These are phyloP conservation scores for Lyophyllum decastes DNA, from an alignment of 768 basidiomycete genomes.

Conservation along the genomic window DNA sequence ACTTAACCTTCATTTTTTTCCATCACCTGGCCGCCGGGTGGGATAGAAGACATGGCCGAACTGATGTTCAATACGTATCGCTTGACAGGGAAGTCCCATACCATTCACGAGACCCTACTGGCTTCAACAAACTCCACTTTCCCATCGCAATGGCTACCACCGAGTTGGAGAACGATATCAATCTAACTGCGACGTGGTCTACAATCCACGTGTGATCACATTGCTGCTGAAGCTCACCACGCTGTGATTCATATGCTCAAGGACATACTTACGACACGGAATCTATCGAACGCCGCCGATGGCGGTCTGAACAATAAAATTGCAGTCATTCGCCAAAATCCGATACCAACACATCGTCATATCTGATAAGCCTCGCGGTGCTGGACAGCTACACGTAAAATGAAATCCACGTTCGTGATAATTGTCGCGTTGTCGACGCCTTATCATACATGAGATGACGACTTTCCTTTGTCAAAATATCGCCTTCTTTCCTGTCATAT, in stretches of 20 bases:
- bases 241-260: background rate
- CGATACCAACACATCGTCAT: background rate
- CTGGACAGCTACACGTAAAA: slow-evolving; percentile 3
- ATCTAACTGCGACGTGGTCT: background rate
- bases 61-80: background rate
- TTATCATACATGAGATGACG: background rate
- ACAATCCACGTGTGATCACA: background rate
- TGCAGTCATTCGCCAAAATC: background rate
- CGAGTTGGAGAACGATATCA: background rate
- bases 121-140: background rate
- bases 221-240: background rate
- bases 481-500: background rate
- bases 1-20: background rate
- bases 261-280: background rate
- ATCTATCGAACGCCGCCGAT: background rate
- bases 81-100: background rate
- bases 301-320: background rate
- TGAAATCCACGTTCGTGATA: background rate
- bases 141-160: background rate
- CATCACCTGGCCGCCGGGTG: background rate
- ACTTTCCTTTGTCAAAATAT: background rate
- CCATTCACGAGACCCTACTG: background rate
- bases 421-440: background rate
- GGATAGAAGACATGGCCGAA: background rate
- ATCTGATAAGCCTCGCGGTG: background rate